A percentile compares a stretch with the other conserved stretches of the same genome.
These are phyloP conservation scores for Hypsizygus ulmarius DNA, from an alignment of 1,284 basidiomycete genomes.

Conservation along the genomic window DNA sequence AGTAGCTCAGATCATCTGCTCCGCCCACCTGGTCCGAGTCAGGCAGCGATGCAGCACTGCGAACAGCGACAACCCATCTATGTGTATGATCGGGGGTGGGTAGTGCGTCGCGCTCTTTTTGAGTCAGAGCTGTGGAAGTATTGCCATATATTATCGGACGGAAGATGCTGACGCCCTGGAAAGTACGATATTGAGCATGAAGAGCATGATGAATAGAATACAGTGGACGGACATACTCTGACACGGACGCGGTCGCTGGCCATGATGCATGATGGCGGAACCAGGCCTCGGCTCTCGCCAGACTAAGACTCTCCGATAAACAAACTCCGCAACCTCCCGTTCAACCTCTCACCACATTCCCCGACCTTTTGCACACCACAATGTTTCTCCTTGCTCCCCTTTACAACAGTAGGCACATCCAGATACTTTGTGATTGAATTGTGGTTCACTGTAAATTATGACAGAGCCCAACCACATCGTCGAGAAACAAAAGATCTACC, in stretches of 20 bases:
- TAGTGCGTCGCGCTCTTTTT: conserved; percentile 66
- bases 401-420: conserved; percentile 44
- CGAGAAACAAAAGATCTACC: conserved; percentile 62
- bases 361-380: conserved; percentile 17
- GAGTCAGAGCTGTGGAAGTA: conserved; percentile 80
- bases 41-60: conserved; percentile 67
- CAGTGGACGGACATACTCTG: conserved; percentile 48
- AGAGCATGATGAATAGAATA: conserved; percentile 15
- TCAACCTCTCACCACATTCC: conserved; percentile 21
- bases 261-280: conserved; percentile 34
- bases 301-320: conserved; percentile 25
- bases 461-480: conserved; percentile 63
- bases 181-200: conserved; percentile 8
- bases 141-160: conserved; percentile 96
- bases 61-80: conserved; percentile 94
- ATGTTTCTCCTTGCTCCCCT: conserved; percentile 55
- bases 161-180: conserved; percentile 83
- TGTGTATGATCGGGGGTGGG: conserved; percentile 83
- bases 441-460: conserved; percentile 11
- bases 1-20: conserved; percentile 83
- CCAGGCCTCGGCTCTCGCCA: conserved; percentile 20
- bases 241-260: conserved; percentile 72
- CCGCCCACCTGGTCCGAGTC: conserved; percentile 78
- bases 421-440: conserved; percentile 3
- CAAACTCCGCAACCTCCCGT: conserved; percentile 42